These are phyloP conservation scores for Selaginella tamariscina DNA, from an alignment of 75 land plant genomes.

Conservation along the genomic window DNA sequence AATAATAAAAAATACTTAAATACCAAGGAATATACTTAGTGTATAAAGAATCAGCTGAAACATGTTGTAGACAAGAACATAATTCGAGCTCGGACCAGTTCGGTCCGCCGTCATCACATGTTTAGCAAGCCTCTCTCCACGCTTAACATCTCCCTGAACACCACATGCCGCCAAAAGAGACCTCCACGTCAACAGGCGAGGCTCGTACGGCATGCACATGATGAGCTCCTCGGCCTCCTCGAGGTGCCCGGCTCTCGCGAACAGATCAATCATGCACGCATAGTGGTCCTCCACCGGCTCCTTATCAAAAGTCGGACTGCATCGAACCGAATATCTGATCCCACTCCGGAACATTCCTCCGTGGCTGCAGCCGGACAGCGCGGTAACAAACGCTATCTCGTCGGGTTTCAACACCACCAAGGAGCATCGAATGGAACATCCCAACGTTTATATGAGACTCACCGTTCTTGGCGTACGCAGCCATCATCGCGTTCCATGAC, in stretches of 20 bases:
- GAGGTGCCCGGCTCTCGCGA: background rate
- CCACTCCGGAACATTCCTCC: background rate
- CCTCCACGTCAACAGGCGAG: background rate
- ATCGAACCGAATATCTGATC: background rate
- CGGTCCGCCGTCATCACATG: background rate
- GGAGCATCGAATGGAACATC: slow-evolving; percentile 2
- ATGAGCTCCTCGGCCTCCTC: slow-evolving; percentile 5
- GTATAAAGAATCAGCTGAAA: background rate
- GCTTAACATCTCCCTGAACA: background rate
- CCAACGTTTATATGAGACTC: background rate
- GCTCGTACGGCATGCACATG: background rate
- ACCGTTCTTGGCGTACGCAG: background rate
- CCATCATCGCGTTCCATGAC: background rate
- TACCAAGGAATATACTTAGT: background rate
- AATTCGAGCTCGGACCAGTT: background rate
- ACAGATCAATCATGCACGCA: slow-evolving; percentile 9
- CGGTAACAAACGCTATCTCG: background rate
- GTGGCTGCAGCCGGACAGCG: background rate
- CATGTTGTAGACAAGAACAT: background rate
- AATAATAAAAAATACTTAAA: background rate
- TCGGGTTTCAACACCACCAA: background rate
- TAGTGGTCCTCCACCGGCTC: background rate
- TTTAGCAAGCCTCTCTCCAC: background rate
- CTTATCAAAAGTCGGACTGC: background rate
- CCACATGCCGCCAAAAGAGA: background rate